Evolutionary conservation across 108 stramenopile genomes (phyloP).

Genomic region (Pseudonitzschia pungens): DNA sequence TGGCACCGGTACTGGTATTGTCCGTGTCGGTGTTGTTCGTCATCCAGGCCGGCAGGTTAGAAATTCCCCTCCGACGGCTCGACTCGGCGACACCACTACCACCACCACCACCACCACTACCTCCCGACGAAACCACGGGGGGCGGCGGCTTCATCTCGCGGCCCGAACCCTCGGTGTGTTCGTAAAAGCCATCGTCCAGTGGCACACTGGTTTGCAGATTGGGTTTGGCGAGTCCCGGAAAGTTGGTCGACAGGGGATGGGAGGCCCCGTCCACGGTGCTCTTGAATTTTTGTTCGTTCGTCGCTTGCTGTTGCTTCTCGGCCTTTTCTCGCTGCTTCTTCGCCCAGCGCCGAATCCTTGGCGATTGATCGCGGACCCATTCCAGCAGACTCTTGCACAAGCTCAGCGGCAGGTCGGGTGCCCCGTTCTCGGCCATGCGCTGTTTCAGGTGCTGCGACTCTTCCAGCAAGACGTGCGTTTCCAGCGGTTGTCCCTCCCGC

Average conservation of each 20-base stretch:
- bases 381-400: slow-evolving; percentile 59
- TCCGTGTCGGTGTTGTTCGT: slow-evolving; percentile 39
- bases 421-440: slow-evolving; percentile 62
- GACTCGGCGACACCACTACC: slow-evolving; percentile 42
- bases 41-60: slow-evolving; percentile 92
- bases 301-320: slow-evolving; percentile 32
- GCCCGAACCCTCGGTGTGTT: slow-evolving; percentile 40
- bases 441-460: slow-evolving; percentile 43
- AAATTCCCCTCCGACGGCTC: slow-evolving; percentile 46
- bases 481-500: not conserved
- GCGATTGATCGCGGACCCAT: slow-evolving; percentile 63
- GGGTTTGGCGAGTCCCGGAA: slow-evolving; percentile 84
- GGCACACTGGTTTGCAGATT: slow-evolving; percentile 74
- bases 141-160: slow-evolving; percentile 28
- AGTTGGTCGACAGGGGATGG: slow-evolving; percentile 49
- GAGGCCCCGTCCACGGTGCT: slow-evolving; percentile 22
- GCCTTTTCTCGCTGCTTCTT: slow-evolving; percentile 35
- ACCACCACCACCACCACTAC: too few species aligned
- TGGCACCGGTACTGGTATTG: too few species aligned
- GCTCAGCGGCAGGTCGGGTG: slow-evolving; percentile 61
- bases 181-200: slow-evolving; percentile 82
- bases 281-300: slow-evolving; percentile 1
- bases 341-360: slow-evolving; percentile 56
- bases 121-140: slow-evolving; percentile 6
- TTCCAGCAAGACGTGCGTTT: slow-evolving; percentile 14